Conservation (phyloP, 2,329 filamentous ascomycete species). For the Macroventuria anomochaeta region DNA sequence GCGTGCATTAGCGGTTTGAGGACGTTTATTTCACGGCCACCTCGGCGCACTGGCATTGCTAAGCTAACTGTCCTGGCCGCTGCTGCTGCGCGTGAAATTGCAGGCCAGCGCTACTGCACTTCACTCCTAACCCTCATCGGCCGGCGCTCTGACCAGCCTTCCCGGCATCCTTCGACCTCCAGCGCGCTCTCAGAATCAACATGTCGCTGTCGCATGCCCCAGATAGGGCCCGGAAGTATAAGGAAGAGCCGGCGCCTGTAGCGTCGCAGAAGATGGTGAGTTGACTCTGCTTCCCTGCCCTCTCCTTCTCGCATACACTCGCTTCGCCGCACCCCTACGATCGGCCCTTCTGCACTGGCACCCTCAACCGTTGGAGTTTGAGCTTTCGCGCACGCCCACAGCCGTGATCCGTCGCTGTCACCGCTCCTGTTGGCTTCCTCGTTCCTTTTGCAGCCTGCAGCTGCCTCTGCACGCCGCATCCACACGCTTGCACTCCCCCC, state of each 20-base stretch:
- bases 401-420: constrained; percentile 34
- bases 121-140: constrained; percentile 38
- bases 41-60: constrained; percentile 26
- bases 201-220: constrained; percentile 50
- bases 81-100: constrained; percentile 42
- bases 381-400: constrained; percentile 25
- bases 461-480: constrained; percentile 49
- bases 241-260: constrained; percentile 54
- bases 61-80: constrained; percentile 7
- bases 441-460: constrained; percentile 48
- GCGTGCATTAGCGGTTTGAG: constrained; percentile 46
- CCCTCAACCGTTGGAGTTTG: constrained; percentile 44
- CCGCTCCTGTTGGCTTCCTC: constrained; percentile 40
- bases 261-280: constrained; percentile 53
- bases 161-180: constrained; percentile 44
- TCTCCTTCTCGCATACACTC: constrained; percentile 28
- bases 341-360: constrained; percentile 20
- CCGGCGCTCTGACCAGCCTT: constrained; percentile 39
- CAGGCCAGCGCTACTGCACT: constrained; percentile 49
- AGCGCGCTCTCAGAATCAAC: constrained; percentile 49
- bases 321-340: constrained; percentile 28
- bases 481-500: constrained; percentile 25
- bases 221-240: constrained; percentile 53
- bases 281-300: constrained; percentile 48
- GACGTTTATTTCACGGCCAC: constrained; percentile 49